These are phyloP conservation scores for Breviolum minutum DNA, from an alignment of 73 alveolate species.

Conservation along the genomic window DNA sequence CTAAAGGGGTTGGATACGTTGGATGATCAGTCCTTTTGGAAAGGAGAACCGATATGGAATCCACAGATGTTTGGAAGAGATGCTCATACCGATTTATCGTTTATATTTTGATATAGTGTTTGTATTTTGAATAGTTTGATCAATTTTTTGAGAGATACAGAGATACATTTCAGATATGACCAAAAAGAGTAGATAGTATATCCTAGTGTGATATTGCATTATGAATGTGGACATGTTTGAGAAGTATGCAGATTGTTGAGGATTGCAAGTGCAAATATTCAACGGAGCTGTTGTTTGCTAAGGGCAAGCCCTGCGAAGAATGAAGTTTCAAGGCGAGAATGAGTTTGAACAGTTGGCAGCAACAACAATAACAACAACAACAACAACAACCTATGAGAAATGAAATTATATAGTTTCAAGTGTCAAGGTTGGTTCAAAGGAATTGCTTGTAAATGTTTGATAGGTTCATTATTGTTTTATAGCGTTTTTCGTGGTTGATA, in stretches of 20 bases:
- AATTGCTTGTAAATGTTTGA: neutral
- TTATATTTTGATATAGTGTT: too few relatives aligned
- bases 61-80: too few relatives aligned
- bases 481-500: neutral
- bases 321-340: neutral
- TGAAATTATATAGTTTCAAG: neutral
- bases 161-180: too few relatives aligned
- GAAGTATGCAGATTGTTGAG: neutral
- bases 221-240: neutral
- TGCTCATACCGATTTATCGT: too few relatives aligned
- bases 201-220: neutral
- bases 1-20: neutral
- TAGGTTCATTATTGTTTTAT: neutral
- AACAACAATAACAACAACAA: neutral
- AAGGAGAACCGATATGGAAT: too few relatives aligned
- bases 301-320: constrained; percentile 41
- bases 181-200: too few relatives aligned
- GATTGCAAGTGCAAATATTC: neutral
- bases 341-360: neutral
- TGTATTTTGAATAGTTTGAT: too few relatives aligned
- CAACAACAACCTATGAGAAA: neutral
- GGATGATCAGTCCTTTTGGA: too few relatives aligned
- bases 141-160: too few relatives aligned
- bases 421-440: neutral
- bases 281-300: too few relatives aligned